These are phyloP conservation scores for Cymbomonas tetramitiformis DNA, from an alignment of 139 green algal species.

Conservation along the genomic window DNA sequence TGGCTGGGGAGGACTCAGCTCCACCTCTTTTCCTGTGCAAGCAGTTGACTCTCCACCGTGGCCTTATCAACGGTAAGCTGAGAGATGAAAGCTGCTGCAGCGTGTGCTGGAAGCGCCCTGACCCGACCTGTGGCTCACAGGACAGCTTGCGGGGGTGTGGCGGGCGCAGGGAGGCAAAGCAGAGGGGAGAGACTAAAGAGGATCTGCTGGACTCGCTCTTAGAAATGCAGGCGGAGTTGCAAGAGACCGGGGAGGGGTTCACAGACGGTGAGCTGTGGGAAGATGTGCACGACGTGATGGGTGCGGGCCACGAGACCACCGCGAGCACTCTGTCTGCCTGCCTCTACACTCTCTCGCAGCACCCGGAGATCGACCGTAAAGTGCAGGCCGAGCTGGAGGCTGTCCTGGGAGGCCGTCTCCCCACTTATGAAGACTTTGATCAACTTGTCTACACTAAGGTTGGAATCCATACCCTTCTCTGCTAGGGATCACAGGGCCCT, in stretches of 20 bases:
- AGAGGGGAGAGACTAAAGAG: constrained; percentile 3
- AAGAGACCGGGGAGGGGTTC: constrained; percentile 33
- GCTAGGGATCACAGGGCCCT: constrained; percentile 1
- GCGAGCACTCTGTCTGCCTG: constrained; percentile 42
- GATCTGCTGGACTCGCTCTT: constrained; percentile 46
- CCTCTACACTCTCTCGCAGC: constrained; percentile 38
- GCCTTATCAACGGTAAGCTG: too few relatives aligned
- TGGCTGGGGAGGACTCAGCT: too few relatives aligned
- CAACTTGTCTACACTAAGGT: constrained; percentile 15
- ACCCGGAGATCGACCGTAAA: constrained; percentile 36
- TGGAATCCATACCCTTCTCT: too few relatives aligned
- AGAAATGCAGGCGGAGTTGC: constrained; percentile 17
- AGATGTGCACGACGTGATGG: constrained; percentile 57
- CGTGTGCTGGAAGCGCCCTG: too few relatives aligned
- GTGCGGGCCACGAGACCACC: constrained; percentile 54
- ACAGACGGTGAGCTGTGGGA: constrained; percentile 56
- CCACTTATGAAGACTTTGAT: constrained; percentile 29
- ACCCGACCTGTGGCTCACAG: too few relatives aligned
- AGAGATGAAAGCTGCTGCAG: too few relatives aligned
- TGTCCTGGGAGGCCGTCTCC: constrained; percentile 30
- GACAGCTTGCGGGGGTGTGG: not conserved
- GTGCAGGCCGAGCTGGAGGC: constrained; percentile 30
- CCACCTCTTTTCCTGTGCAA: too few relatives aligned
- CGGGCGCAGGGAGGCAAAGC: not conserved
- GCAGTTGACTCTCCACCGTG: too few relatives aligned